Evolutionary conservation across 2,329 filamentous ascomycete genomes (phyloP).

Genomic region (Xylaria sp.): DNA sequence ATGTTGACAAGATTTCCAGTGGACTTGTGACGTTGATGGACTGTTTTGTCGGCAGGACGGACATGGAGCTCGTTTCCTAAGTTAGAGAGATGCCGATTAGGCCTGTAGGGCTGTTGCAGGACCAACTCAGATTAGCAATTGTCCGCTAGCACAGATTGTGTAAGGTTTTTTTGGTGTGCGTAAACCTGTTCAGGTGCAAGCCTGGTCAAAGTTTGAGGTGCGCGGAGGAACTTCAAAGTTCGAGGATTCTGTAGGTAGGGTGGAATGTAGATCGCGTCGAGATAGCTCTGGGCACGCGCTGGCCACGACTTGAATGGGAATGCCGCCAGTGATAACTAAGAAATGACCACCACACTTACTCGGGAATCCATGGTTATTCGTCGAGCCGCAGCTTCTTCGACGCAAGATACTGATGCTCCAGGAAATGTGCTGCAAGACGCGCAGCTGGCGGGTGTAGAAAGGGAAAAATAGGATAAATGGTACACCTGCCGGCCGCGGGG

Average conservation of each 20-base stretch:
- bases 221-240: no score
- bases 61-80: conserved; percentile 73
- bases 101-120: conserved; percentile 70
- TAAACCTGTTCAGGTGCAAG: not conserved
- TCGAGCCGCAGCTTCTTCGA: not conserved
- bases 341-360: conserved; percentile 30
- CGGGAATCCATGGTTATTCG: conserved; percentile 34
- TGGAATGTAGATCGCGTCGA: conserved; percentile 16
- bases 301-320: conserved; percentile 2
- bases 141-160: not conserved
- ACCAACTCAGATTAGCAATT: conserved; percentile 22
- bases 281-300: not conserved
- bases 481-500: not conserved
- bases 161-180: not conserved
- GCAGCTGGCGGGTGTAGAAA: conserved; percentile 4
- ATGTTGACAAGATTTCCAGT: conserved; percentile 63
- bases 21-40: conserved; percentile 86
- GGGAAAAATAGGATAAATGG: not conserved
- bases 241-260: no score
- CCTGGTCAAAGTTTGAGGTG: not conserved
- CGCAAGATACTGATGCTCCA: conserved; percentile 9
- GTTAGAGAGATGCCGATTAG: conserved; percentile 61
- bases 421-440: conserved; percentile 3
- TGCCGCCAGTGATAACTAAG: not conserved
- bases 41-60: conserved; percentile 59